Conservation (phyloP, 2,329 filamentous ascomycete species). For the Colletotrichum kahawae region DNA sequence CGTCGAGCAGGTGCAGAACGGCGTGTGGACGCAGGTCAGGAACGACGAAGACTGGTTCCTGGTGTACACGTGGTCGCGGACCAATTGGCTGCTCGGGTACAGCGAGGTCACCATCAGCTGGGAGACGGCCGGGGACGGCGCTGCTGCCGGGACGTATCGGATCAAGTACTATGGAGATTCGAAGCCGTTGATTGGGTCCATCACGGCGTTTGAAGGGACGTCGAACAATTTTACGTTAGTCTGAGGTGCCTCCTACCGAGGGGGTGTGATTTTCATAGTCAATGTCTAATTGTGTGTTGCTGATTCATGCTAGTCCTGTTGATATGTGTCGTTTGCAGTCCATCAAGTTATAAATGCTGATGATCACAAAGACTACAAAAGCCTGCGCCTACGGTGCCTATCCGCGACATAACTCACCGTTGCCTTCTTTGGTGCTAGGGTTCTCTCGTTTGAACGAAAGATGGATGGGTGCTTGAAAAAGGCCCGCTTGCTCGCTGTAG, state of each 20-base stretch:
- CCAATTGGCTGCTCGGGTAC: constrained; percentile 70
- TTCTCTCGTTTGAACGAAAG: background rate
- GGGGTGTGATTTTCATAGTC: background rate
- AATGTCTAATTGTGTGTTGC: background rate
- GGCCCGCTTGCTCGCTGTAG: background rate
- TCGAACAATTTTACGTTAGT: constrained; percentile 58
- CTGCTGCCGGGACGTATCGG: constrained; percentile 72
- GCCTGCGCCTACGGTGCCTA: background rate
- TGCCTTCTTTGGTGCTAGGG: background rate
- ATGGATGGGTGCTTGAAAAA: background rate
- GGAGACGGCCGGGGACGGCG: constrained; percentile 63
- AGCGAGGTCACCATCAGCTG: constrained; percentile 82
- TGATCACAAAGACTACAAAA: background rate
- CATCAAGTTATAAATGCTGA: background rate
- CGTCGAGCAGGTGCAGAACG: constrained; percentile 65
- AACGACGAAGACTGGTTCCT: constrained; percentile 85
- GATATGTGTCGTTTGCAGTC: background rate
- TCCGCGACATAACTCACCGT: background rate
- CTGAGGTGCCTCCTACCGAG: background rate
- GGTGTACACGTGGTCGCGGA: constrained; percentile 80
- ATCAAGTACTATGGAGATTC: constrained; percentile 85
- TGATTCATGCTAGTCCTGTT: background rate
- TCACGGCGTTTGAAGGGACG: constrained; percentile 72
- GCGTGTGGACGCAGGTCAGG: constrained; percentile 68
- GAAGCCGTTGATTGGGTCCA: constrained; percentile 66